Conservation (phyloP, 495 filamentous ascomycete species). For the Penicillium crystallinum region DNA sequence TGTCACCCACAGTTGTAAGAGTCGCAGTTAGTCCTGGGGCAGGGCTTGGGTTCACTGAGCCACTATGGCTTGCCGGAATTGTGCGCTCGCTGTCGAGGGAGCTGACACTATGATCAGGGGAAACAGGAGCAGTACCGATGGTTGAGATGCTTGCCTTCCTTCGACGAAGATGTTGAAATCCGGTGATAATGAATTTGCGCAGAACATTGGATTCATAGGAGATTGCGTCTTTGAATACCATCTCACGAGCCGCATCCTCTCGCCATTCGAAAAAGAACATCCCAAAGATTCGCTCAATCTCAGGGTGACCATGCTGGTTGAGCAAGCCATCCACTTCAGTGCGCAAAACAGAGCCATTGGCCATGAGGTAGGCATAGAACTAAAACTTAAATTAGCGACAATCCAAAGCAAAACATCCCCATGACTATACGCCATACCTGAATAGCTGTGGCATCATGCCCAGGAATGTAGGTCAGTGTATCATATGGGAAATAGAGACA, state of each 20-base stretch:
- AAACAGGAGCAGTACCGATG: neutral
- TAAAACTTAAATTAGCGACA: neutral
- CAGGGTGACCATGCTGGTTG: neutral
- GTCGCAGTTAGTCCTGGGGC: neutral
- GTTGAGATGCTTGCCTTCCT: neutral
- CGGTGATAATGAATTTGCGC: slow-evolving; percentile 4
- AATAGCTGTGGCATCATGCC: neutral
- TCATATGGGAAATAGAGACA: slow-evolving; percentile 23
- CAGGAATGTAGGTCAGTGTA: slow-evolving; percentile 9
- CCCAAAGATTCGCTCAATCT: neutral
- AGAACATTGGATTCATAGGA: slow-evolving; percentile 7
- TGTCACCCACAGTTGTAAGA: neutral
- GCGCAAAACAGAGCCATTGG: neutral
- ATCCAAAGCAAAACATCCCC: neutral
- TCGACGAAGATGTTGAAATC: neutral
- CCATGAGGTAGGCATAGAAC: slow-evolving; percentile 7
- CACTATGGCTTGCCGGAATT: neutral
- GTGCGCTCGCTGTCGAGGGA: neutral
- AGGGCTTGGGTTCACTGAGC: neutral
- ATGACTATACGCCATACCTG: neutral
- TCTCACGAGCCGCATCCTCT: neutral
- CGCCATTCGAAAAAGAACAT: slow-evolving; percentile 5
- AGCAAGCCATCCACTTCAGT: neutral
- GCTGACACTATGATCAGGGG: neutral
- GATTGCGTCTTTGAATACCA: neutral